phyloP scores from a whole-genome alignment of 768 basidiomycete genomes.

The Panaeolus papilionaceus region DNA sequence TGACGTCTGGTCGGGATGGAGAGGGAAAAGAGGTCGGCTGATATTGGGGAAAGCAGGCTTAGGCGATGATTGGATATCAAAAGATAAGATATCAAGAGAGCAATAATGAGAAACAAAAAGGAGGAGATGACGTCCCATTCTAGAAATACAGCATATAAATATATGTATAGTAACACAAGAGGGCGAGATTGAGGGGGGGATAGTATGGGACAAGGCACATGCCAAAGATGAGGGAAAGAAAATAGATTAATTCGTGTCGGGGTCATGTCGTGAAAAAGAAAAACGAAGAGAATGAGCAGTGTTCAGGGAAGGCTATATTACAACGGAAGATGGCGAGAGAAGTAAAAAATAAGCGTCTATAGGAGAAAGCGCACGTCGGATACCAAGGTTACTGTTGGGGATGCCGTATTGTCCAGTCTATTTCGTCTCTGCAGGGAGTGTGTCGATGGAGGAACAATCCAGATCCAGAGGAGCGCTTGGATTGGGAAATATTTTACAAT shows the following conservation, averaged over 20 bases:
- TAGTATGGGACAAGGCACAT: slow-evolving; percentile 15
- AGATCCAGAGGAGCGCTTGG: not conserved
- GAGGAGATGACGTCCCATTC: slow-evolving; percentile 1
- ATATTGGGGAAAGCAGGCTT: not conserved
- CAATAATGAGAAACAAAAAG: not conserved
- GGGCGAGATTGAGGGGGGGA: slow-evolving; percentile 16
- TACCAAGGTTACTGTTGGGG: slow-evolving; percentile 10
- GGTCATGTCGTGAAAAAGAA: slow-evolving; percentile 4
- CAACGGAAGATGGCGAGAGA: slow-evolving; percentile 5
- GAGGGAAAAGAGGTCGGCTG: not conserved
- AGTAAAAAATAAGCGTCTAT: slow-evolving; percentile 15
- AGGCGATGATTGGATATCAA: slow-evolving; percentile 1
- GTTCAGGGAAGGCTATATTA: slow-evolving; percentile 16
- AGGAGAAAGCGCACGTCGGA: not conserved
- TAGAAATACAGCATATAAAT: slow-evolving; percentile 26
- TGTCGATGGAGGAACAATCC: not conserved
- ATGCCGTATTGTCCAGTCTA: not conserved
- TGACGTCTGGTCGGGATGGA: not conserved
- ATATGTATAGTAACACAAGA: slow-evolving; percentile 22
- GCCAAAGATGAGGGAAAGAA: not conserved
- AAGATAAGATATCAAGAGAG: slow-evolving; percentile 9
- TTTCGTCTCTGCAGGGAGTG: not conserved
- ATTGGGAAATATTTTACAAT: not conserved
- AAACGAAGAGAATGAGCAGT: slow-evolving; percentile 18
- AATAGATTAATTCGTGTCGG: slow-evolving; percentile 7